Evolutionary conservation across 2,329 filamentous ascomycete genomes (phyloP).

Genomic region (Cucurbitaria berberidis): DNA sequence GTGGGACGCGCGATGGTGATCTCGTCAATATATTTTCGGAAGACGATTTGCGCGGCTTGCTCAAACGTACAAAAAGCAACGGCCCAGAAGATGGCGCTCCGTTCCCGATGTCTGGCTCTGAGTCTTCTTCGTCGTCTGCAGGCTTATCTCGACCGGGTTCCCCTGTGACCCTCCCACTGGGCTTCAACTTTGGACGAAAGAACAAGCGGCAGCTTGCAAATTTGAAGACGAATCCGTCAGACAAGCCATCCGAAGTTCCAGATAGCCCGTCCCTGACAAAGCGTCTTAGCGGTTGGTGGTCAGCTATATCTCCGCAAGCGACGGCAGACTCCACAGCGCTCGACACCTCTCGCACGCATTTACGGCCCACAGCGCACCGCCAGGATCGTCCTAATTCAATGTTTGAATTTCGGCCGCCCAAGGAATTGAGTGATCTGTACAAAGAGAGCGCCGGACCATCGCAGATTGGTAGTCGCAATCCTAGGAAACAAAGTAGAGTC

Average conservation of each 20-base stretch:
- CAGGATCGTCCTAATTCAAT: slow-evolving; percentile 43
- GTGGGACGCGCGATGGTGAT: slow-evolving; percentile 39
- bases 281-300: slow-evolving; percentile 48
- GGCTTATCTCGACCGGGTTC: slow-evolving; percentile 34
- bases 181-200: slow-evolving; percentile 36
- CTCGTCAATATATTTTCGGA: slow-evolving; percentile 52
- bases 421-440: slow-evolving; percentile 25
- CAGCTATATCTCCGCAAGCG: slow-evolving; percentile 32
- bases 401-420: slow-evolving; percentile 45
- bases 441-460: background rate
- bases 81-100: slow-evolving; percentile 9
- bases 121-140: slow-evolving; percentile 39
- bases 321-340: slow-evolving; percentile 9
- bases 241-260: slow-evolving; percentile 15
- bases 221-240: slow-evolving; percentile 5
- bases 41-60: slow-evolving; percentile 54
- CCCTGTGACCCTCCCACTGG: slow-evolving; percentile 34
- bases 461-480: background rate
- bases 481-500: slow-evolving; percentile 45
- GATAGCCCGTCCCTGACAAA: slow-evolving; percentile 40
- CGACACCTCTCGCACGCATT: slow-evolving; percentile 7
- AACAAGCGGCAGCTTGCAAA: slow-evolving; percentile 17
- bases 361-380: slow-evolving; percentile 16
- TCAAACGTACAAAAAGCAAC: slow-evolving; percentile 40
- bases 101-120: slow-evolving; percentile 36